These are phyloP conservation scores for Fusarium euwallaceae DNA, from an alignment of 2,329 filamentous ascomycete species.

Conservation along the genomic window DNA sequence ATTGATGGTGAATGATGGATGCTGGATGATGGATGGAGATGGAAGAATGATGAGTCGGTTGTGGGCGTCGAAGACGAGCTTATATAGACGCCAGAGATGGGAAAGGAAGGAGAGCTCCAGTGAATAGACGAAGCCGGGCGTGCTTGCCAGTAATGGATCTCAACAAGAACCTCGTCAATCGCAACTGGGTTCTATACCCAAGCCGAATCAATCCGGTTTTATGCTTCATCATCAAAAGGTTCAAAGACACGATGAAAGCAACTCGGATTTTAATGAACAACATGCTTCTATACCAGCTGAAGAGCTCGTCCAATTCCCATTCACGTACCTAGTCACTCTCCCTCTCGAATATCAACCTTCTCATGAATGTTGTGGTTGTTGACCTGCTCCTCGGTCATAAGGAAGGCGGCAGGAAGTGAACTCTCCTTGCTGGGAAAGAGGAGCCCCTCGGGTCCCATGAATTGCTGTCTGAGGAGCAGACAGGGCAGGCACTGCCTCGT, in stretches of 20 bases:
- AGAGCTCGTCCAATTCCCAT: neutral
- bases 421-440: neutral
- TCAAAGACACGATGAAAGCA: neutral
- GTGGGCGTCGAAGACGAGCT: neutral
- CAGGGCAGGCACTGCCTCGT: neutral
- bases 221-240: neutral
- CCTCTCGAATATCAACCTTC: neutral
- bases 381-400: neutral
- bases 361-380: neutral
- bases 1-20: neutral
- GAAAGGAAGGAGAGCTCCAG: neutral
- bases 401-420: neutral
- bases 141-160: neutral
- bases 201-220: neutral
- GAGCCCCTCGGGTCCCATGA: neutral
- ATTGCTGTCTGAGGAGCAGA: neutral
- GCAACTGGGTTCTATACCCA: neutral
- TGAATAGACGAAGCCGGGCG: neutral
- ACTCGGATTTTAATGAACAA: neutral
- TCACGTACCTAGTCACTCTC: neutral
- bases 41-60: neutral
- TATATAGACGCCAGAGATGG: neutral
- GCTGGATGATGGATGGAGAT: neutral
- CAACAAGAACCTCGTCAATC: neutral
- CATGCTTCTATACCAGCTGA: neutral